phyloP scores from a whole-genome alignment of 2,329 filamentous ascomycete genomes.

The Aspergillus fructus region DNA sequence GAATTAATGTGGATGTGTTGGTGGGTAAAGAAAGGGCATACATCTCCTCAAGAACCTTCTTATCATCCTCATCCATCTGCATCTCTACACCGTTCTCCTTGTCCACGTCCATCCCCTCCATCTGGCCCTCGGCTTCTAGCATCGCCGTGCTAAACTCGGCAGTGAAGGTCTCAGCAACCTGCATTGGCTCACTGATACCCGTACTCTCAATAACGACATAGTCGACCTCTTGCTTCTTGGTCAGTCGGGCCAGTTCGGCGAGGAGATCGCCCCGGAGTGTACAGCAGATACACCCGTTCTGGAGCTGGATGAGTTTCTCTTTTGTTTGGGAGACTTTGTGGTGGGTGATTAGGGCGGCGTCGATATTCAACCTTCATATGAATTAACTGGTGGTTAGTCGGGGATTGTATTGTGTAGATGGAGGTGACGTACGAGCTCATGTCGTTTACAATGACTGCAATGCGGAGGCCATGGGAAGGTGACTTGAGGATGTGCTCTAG shows the following conservation, averaged over 20 bases:
- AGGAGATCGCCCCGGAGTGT: conserved; percentile 70
- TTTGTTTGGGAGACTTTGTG: conserved; percentile 59
- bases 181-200: conserved; percentile 70
- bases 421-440: conserved; percentile 55
- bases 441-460: conserved; percentile 73
- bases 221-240: conserved; percentile 63
- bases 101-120: conserved; percentile 39
- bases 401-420: too few relatives aligned
- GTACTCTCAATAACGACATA: conserved; percentile 72
- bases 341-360: conserved; percentile 61
- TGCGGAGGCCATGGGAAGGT: conserved; percentile 63
- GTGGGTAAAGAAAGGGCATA: conserved; percentile 29
- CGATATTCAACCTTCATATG: conserved; percentile 58
- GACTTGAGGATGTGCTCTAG: conserved; percentile 67
- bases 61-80: conserved; percentile 43
- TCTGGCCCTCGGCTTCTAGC: conserved; percentile 42
- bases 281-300: conserved; percentile 76
- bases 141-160: conserved; percentile 51
- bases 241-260: conserved; percentile 65
- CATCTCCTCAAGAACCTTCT: conserved; percentile 49
- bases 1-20: background rate
- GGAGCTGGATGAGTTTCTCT: conserved; percentile 66
- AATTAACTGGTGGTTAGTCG: too few relatives aligned
- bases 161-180: conserved; percentile 73
- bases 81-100: conserved; percentile 31